phyloP scores from a whole-genome alignment of 257 asterid species.

The Linderniella brevidens region DNA sequence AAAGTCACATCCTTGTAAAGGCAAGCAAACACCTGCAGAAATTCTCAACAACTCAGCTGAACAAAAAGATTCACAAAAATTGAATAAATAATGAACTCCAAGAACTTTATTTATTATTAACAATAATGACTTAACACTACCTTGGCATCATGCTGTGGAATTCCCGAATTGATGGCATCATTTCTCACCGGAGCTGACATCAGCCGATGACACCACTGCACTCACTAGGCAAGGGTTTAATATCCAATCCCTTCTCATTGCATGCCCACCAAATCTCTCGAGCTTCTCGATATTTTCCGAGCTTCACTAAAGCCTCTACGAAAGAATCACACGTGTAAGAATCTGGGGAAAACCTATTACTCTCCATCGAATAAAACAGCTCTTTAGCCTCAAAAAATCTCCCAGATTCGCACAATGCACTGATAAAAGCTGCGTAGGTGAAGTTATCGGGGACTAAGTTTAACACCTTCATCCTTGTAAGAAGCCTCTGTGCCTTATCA shows the following conservation, averaged over 20 bases:
- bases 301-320: slow-evolving; percentile 35
- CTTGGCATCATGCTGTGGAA: too few relatives aligned
- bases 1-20: too few relatives aligned
- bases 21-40: too few relatives aligned
- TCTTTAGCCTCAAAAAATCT: slow-evolving; percentile 49
- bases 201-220: too few relatives aligned
- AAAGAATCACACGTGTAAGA: slow-evolving; percentile 37
- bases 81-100: too few relatives aligned
- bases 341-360: slow-evolving; percentile 51
- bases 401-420: slow-evolving; percentile 44
- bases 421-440: slow-evolving; percentile 55
- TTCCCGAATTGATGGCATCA: too few relatives aligned
- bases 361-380: slow-evolving; percentile 56
- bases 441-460: slow-evolving; percentile 60
- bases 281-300: slow-evolving; percentile 41
- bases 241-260: slow-evolving; percentile 26
- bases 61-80: too few relatives aligned
- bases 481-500: slow-evolving; percentile 61
- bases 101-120: too few relatives aligned
- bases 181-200: too few relatives aligned
- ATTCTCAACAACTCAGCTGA: too few relatives aligned
- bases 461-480: slow-evolving; percentile 43
- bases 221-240: slow-evolving; percentile 20
- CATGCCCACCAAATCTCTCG: slow-evolving; percentile 30
- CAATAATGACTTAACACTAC: too few relatives aligned